Conservation (phyloP, 345 rosid genomes). For the Eucalyptus rudis region DNA sequence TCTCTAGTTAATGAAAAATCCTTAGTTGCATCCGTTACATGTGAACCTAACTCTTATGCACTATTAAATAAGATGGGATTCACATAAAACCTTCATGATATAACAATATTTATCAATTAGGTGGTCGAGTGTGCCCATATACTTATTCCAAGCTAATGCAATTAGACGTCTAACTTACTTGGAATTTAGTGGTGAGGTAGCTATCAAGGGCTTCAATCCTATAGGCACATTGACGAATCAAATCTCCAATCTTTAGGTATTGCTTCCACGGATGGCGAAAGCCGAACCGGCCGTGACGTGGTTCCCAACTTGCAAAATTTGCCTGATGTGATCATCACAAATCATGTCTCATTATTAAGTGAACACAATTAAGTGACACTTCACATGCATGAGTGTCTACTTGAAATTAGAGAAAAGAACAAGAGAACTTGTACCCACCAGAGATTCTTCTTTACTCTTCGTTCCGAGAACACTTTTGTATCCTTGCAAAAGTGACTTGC, state of each 20-base stretch:
- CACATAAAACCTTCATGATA: background rate
- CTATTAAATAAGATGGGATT: background rate
- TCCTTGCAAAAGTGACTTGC: slow-evolving; percentile 18
- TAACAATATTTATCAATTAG: background rate
- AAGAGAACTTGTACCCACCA: slow-evolving; percentile 30
- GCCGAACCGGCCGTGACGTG: slow-evolving; percentile 55
- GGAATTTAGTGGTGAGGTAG: slow-evolving; percentile 22
- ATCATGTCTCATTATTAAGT: background rate
- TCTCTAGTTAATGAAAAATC: background rate
- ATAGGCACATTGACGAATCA: slow-evolving; percentile 49
- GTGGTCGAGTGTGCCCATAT: background rate
- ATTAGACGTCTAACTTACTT: slow-evolving; percentile 3
- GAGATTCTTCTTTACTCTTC: slow-evolving; percentile 47
- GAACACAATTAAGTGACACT: no score
- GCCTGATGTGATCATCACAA: slow-evolving; percentile 24
- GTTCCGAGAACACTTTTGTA: slow-evolving; percentile 49
- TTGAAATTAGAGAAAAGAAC: background rate
- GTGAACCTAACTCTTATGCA: background rate
- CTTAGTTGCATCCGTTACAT: background rate
- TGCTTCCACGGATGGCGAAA: slow-evolving; percentile 78
- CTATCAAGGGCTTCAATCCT: slow-evolving; percentile 47
- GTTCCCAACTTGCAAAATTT: slow-evolving; percentile 82
- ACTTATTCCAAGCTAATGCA: background rate
- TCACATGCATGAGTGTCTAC: background rate
- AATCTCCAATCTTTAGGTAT: slow-evolving; percentile 37